Conservation (phyloP, 164 flowering plant genomes). For the Paratinospora sagittata region DNA sequence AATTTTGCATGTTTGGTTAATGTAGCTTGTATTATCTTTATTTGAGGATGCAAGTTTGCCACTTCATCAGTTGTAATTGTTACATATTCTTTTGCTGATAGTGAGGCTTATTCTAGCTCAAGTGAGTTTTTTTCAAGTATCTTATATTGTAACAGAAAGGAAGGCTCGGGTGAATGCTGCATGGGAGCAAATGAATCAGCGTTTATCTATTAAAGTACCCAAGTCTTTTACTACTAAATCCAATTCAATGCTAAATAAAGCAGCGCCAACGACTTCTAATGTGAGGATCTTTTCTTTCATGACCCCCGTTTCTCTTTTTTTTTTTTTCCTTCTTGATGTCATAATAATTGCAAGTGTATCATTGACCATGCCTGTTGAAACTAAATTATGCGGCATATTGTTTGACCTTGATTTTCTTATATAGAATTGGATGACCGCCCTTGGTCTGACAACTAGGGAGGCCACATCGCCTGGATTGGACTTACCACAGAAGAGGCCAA, state of each 20-base stretch:
- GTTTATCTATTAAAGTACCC: conserved; percentile 37
- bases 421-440: conserved; percentile 70
- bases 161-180: conserved; percentile 67
- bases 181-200: conserved; percentile 89
- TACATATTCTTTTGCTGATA: no score
- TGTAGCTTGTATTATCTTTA: no score
- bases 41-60: no score
- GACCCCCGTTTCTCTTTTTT: no score
- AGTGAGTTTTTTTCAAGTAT: not conserved
- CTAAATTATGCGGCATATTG: not conserved
- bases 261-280: conserved; percentile 29
- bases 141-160: conserved; percentile 35
- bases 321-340: no score
- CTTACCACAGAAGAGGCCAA: conserved; percentile 24
- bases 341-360: not conserved
- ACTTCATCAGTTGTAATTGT: no score
- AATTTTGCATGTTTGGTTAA: no score
- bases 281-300: conserved; percentile 34
- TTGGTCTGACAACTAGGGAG: conserved; percentile 56
- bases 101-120: not conserved
- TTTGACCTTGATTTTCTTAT: conserved; percentile 2
- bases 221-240: conserved; percentile 30
- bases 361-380: not conserved
- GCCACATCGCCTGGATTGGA: conserved; percentile 20
- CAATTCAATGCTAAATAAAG: conserved; percentile 29